Base-by-base conservation (phyloP, 2,329 filamentous ascomycete species). In the Ophiostoma tasmaniense region DNA sequence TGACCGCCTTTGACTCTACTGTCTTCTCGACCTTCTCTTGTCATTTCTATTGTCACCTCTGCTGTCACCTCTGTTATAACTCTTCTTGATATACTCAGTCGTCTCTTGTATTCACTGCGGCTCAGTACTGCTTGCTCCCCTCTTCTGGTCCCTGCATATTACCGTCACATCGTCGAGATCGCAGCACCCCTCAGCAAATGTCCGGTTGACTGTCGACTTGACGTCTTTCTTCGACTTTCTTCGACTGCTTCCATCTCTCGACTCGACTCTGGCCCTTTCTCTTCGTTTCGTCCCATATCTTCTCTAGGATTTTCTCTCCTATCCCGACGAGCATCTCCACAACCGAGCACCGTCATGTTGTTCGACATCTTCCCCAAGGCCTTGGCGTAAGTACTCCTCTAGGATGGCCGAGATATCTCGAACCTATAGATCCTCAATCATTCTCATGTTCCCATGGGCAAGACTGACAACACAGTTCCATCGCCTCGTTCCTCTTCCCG, bases 401-500 rank as follows among this genome's bases (percentile, higher is more conserved):
- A 52, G 20, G 11, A 52, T 22, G 3, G 17, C n/a, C 1, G n/a
- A n/a, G n/a, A n/a, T n/a, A n/a, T n/a, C n/a, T n/a, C n/a, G n/a
- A n/a, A n/a, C n/a, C n/a, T n/a, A n/a, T n/a, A 52, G 39, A 42
- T 25, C 14, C 52, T 28, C 52, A 11, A 25, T 28, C 52, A 25
- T 22, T 59, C 25, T n/a, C 7, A 22, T 13, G 1, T 10, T 59
- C 37, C 37, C 13, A 3, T 39, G 37, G n/a, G 22, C 22, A 22
- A 59, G 5, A 8, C 33, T 22, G n/a, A n/a, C 33, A 64, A 64
- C 4, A 28, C 77, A 96, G 93, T 77, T 94, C 92, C 72, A 80
- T 94, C 77, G 89, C 91, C 70, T 96, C 93, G 69, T 93, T 96
- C 77, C 88, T 97, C 77, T 96, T 98, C 78, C 95, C 95, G 67